phyloP scores from a whole-genome alignment of 176 grass and related monocot species.

The Musa schizocarpa region DNA sequence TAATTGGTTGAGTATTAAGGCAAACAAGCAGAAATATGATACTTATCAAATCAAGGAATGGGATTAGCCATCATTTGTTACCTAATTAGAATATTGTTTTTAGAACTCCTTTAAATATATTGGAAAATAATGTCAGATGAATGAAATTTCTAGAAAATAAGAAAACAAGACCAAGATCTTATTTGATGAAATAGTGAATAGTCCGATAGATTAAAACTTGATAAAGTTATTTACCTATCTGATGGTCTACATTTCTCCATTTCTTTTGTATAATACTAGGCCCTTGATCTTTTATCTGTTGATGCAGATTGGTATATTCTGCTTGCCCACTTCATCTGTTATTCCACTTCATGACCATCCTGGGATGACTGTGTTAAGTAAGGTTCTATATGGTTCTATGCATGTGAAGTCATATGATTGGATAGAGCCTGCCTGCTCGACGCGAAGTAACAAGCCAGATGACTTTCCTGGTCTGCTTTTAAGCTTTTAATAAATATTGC shows the following conservation, averaged over 20 bases:
- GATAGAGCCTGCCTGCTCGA: constrained; percentile 52
- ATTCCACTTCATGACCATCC: constrained; percentile 97
- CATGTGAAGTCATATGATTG: constrained; percentile 97
- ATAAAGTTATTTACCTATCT: background rate
- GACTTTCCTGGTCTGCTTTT: constrained; percentile 23
- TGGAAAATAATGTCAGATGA: no score
- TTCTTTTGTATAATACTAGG: background rate
- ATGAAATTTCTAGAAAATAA: no score
- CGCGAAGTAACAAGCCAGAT: constrained; percentile 35
- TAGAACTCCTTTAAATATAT: no score
- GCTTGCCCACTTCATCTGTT: constrained; percentile 73
- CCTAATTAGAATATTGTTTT: no score
- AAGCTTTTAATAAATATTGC: background rate
- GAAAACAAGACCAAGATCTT: no score
- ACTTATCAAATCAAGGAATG: no score
- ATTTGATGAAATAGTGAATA: no score
- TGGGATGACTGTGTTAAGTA: constrained; percentile 91
- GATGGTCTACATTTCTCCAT: background rate
- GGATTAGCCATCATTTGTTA: no score
- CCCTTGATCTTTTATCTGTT: constrained; percentile 18
- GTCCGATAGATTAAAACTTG: no score
- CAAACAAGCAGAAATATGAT: no score
- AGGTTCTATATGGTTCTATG: constrained; percentile 88
- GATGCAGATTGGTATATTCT: constrained; percentile 89
- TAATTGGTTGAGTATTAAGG: no score